phyloP scores from a whole-genome alignment of 345 rosid genomes.

The Ceriops tagal region DNA sequence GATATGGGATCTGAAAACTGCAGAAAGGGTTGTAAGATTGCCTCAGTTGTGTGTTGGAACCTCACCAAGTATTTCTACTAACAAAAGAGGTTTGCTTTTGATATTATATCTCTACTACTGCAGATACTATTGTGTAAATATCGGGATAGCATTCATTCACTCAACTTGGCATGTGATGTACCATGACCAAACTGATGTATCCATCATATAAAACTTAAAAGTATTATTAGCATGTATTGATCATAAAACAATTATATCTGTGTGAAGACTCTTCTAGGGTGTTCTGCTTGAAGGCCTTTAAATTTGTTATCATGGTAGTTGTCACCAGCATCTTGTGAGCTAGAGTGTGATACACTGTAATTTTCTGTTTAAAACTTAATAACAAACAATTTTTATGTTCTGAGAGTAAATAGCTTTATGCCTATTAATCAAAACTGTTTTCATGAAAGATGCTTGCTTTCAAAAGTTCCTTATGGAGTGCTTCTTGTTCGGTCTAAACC shows the following conservation, averaged over 20 bases:
- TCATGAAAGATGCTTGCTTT: neutral
- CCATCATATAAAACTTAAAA: neutral
- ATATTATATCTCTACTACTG: slow-evolving; percentile 1
- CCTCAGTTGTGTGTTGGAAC: slow-evolving; percentile 41
- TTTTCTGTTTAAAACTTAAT: neutral
- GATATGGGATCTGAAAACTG: slow-evolving; percentile 72
- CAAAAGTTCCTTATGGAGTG: neutral
- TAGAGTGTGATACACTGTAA: neutral
- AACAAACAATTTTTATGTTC: neutral
- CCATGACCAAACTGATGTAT: neutral
- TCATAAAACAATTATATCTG: too few species aligned
- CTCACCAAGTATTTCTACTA: slow-evolving; percentile 37
- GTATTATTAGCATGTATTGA: too few species aligned
- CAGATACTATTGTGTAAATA: neutral
- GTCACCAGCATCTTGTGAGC: too few species aligned
- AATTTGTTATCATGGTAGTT: too few species aligned
- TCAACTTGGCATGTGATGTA: neutral
- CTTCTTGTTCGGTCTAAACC: neutral
- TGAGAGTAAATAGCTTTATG: neutral
- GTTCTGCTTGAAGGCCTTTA: too few species aligned
- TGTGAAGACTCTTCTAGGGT: too few species aligned
- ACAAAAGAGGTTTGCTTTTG: slow-evolving; percentile 48
- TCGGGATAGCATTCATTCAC: neutral
- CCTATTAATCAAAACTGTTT: neutral
- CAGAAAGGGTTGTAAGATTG: slow-evolving; percentile 45